Evolutionary conservation across 371 early-diverging fungal genomes (phyloP).

Genomic region (Zychaea mexicana): DNA sequence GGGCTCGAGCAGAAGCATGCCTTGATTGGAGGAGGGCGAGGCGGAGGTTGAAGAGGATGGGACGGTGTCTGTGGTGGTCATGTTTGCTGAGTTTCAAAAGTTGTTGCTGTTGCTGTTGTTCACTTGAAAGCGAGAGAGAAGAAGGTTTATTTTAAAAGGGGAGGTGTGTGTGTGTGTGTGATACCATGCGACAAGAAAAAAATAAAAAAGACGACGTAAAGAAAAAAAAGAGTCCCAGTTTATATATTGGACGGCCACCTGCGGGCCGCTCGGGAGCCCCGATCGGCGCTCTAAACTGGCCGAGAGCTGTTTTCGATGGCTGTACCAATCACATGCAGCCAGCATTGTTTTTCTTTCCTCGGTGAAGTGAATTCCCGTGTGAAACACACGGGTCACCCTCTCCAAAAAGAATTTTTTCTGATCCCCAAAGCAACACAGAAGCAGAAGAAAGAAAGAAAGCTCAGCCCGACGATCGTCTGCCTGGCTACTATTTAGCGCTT

Average conservation of each 20-base stretch:
- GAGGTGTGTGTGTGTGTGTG: too few species aligned
- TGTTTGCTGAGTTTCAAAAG: neutral
- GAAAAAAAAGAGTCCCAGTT: neutral
- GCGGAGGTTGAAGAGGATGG: neutral
- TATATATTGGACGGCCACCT: neutral
- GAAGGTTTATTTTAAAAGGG: too few species aligned
- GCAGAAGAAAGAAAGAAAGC: too few species aligned
- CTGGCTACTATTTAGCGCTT: too few species aligned
- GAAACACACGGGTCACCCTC: neutral
- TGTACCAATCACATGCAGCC: neutral
- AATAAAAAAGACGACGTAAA: neutral
- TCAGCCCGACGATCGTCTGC: slow-evolving; percentile 3
- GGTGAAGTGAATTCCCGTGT: slow-evolving; percentile 6
- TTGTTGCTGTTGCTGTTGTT: too few species aligned
- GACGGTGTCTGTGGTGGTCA: neutral
- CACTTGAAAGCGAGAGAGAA: too few species aligned
- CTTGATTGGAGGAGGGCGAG: neutral
- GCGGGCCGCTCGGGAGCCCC: neutral
- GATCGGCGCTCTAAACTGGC: neutral
- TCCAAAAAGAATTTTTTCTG: neutral
- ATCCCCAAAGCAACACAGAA: too few species aligned
- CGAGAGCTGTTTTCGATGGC: neutral
- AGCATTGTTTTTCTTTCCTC: neutral
- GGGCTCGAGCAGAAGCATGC: slow-evolving; percentile 5
- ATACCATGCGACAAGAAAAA: neutral